Percentiles rank a stretch among this genome's conserved stretches.
These are phyloP conservation scores for Myxozyma mucilagina DNA, from an alignment of 805 yeast genomes.

Conservation along the genomic window DNA sequence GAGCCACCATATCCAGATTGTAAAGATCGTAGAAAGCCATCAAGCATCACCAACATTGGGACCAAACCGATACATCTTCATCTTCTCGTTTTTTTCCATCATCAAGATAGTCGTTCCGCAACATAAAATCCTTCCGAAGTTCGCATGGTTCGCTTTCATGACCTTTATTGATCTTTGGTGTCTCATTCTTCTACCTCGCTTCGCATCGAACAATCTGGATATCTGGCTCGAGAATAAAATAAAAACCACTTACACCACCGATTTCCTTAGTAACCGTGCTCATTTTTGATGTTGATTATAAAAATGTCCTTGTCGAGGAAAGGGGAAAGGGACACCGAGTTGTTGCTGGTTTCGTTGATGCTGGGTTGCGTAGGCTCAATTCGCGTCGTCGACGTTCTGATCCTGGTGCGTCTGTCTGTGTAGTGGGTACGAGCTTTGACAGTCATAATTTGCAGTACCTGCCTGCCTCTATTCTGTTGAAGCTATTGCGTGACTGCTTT, in stretches of 20 bases:
- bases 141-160: not conserved
- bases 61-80: too few species aligned
- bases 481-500: constrained; percentile 4
- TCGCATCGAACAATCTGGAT: not conserved
- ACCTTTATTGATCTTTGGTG: not conserved
- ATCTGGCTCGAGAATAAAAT: not conserved
- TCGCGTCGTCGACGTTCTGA: constrained; percentile 4
- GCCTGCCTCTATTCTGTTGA: not conserved
- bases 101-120: too few species aligned
- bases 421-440: constrained; percentile 4
- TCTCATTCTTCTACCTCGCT: not conserved
- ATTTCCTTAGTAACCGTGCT: constrained; percentile 41
- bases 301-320: not conserved
- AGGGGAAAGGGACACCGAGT: constrained; percentile 1
- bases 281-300: constrained; percentile 27
- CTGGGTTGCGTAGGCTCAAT: not conserved
- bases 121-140: too few species aligned
- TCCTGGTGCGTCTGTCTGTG: not conserved
- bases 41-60: too few species aligned
- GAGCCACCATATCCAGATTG: not conserved
- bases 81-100: too few species aligned
- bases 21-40: not conserved
- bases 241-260: constrained; percentile 37
- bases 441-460: not conserved
- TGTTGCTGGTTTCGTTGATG: not conserved